A percentile compares a stretch with the other conserved stretches of the same genome.
Conservation (phyloP, 768 basidiomycete species). For the Pleurotus sapidus region DNA sequence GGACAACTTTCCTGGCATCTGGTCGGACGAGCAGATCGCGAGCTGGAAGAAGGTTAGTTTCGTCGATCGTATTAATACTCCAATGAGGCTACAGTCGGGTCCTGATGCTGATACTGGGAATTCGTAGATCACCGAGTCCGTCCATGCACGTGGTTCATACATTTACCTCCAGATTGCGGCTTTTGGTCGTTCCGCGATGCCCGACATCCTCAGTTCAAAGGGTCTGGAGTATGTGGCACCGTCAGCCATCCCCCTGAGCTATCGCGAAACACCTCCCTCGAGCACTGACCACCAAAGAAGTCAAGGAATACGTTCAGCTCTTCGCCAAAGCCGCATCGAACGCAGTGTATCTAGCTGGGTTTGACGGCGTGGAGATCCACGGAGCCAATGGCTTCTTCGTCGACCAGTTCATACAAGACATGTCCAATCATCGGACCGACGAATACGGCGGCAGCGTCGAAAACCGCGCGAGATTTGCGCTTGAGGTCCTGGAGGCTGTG, state of each 20-base stretch:
- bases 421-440: slow-evolving; percentile 58
- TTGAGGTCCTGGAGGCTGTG: slow-evolving; percentile 54
- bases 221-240: slow-evolving; percentile 22
- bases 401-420: slow-evolving; percentile 62
- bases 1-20: slow-evolving; percentile 32
- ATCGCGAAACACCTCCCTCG: slow-evolving; percentile 26
- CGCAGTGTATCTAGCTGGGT: slow-evolving; percentile 55
- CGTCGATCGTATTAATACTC: not conserved
- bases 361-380: slow-evolving; percentile 60
- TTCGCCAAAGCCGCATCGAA: slow-evolving; percentile 56
- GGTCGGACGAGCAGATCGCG: slow-evolving; percentile 34
- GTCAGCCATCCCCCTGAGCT: slow-evolving; percentile 17
- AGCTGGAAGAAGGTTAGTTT: slow-evolving; percentile 36
- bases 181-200: slow-evolving; percentile 27
- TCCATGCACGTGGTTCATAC: slow-evolving; percentile 33
- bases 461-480: slow-evolving; percentile 51
- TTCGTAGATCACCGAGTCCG: slow-evolving; percentile 4
- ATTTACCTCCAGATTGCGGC: slow-evolving; percentile 48
- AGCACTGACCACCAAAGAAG: slow-evolving; percentile 43
- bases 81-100: not conserved
- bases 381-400: slow-evolving; percentile 45
- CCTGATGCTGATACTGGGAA: not conserved
- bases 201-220: slow-evolving; percentile 23
- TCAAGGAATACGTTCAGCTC: slow-evolving; percentile 44
- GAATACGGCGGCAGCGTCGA: slow-evolving; percentile 68